Conservation (phyloP, 768 basidiomycete species). For the Leucosporidium yakuticum region DNA sequence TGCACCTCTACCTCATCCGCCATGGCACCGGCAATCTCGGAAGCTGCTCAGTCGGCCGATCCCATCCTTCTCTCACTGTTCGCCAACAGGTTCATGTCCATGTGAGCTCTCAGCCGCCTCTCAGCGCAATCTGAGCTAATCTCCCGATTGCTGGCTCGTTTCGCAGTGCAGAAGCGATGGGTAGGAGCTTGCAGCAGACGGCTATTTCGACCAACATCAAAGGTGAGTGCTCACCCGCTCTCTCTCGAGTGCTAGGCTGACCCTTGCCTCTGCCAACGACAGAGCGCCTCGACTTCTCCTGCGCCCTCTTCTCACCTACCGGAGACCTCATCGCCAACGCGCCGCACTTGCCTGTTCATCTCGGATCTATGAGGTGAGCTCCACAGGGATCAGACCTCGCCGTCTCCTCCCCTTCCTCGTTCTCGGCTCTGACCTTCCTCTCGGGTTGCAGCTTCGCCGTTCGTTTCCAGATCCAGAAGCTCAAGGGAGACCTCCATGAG, state of each 20-base stretch:
- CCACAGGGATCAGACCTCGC: background rate
- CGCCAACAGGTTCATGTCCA: slow-evolving; percentile 94
- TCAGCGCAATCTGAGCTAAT: background rate
- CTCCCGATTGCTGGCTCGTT: slow-evolving; percentile 2
- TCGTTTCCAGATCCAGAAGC: slow-evolving; percentile 42
- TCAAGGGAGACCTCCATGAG: slow-evolving; percentile 58
- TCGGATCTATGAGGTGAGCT: slow-evolving; percentile 10
- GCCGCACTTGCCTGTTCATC: slow-evolving; percentile 31
- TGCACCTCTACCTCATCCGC: no score
- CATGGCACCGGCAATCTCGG: no score
- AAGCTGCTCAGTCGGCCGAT: slow-evolving; percentile 48
- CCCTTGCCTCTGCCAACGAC: background rate
- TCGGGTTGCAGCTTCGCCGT: slow-evolving; percentile 36
- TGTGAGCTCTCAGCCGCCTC: slow-evolving; percentile 40
- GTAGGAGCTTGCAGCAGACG: slow-evolving; percentile 49
- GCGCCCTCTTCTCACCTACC: slow-evolving; percentile 86
- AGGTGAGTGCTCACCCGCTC: slow-evolving; percentile 46
- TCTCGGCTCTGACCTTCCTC: background rate
- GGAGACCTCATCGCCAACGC: slow-evolving; percentile 67
- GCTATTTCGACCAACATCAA: slow-evolving; percentile 67
- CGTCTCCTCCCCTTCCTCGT: background rate
- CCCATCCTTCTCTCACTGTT: slow-evolving; percentile 86
- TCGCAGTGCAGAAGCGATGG: slow-evolving; percentile 60
- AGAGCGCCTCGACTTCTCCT: slow-evolving; percentile 78
- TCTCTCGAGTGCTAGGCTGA: background rate